Evolutionary conservation across 495 filamentous ascomycete species (phyloP), one percentile per base, ranked within the genome.

Genomic region (Hypoxylon fragiforme): DNA sequence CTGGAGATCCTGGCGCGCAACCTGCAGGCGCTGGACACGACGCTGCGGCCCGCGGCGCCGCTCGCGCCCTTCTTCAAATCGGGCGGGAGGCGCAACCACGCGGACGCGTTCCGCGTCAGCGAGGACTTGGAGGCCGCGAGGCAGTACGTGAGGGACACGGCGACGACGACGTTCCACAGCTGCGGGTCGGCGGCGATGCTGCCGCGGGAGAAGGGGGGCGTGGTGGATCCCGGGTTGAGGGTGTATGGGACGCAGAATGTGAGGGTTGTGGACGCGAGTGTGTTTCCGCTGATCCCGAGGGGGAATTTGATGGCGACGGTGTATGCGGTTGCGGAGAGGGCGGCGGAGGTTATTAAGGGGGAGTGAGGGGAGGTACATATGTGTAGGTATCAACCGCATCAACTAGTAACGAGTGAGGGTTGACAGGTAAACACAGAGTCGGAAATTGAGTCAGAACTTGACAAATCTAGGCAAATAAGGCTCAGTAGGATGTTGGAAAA

Each of bases 251-350:
- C 37, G 19, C 49, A 60, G 43, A 43, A 54, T 9, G 26, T 63
- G 36, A 63, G 72, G 30, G 75, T 84, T 5, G 78, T 77, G 0
- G 80, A 82, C 70, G 70, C 74, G 11, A 75, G 73, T 24, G 57
- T 83, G 11, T 72, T 82, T 9, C 77, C 80, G 11, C 45, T 77
- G 13, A 68, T 73, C 26, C 65, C 73, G 3, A 64, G 67, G 20
- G 72, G 68, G 6, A 70, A 81, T 64, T 65, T 75, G 31, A 61
- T 73, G 44, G 66, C 60, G n/a, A 73, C 71, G 13, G 69, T 82
- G 14, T 84, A 79, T 64, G 78, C 76, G 3, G 66, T 84, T 46
- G 80, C 77, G 4, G 81, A 84, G 66, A 78, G 72, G 59, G 80
- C 70, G 12, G 36, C 46, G 8, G 35, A 50, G 13, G 15, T 50